Evolutionary conservation across 768 basidiomycete species (phyloP), one percentile per base, ranked within the genome.

Genomic region (Nevesoporus exiguus): DNA sequence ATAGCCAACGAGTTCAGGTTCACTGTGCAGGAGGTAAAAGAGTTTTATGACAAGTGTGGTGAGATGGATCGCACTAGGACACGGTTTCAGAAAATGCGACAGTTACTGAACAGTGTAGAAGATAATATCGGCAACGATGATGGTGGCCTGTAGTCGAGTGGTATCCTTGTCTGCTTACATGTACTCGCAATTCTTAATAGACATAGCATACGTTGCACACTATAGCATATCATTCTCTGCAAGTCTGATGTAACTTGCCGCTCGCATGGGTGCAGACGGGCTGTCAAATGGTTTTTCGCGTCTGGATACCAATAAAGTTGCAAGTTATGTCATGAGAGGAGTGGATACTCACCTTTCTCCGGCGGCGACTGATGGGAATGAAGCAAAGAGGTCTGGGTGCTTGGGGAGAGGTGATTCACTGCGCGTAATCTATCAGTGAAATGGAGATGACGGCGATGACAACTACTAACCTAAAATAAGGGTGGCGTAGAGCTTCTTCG

Each of bases 361-460:
- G 17, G 95, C 96, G 22, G 97, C 97, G 24, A 89, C 84, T 34
- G 92, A 95, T 29, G 97, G 97, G 71, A 98, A 99, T 3, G 93
- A 95, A 2, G 90, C 83, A 73, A 99, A 98, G 54, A 98, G 74
- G 65, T 96, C 93, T 15, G 93, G 91, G 68, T 98, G 95, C 67
- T 99, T 98, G 0, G 97, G 97, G 34, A 91, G 73, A 0, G 97
- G 97, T 0, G 93, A 88, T 73, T 98, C 97, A 5, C 93, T 97
- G 57, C 7, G 41, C 30, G 27, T 7, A 24, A 52, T 47, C 11
- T 42, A 36, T 55, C 30, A 54, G 45, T 29, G 33, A 51, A 29
- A 55, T 27, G 47, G 8, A 34, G 36, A 49, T 17, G 17, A 48
- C 8, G n/a, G 57, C 8, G 19, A 57, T 8, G 19, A 25, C 21